Percentiles rank a stretch among this genome's conserved stretches.
Conservation (phyloP, 495 filamentous ascomycete species). For the Lasiosphaeria hispida region DNA sequence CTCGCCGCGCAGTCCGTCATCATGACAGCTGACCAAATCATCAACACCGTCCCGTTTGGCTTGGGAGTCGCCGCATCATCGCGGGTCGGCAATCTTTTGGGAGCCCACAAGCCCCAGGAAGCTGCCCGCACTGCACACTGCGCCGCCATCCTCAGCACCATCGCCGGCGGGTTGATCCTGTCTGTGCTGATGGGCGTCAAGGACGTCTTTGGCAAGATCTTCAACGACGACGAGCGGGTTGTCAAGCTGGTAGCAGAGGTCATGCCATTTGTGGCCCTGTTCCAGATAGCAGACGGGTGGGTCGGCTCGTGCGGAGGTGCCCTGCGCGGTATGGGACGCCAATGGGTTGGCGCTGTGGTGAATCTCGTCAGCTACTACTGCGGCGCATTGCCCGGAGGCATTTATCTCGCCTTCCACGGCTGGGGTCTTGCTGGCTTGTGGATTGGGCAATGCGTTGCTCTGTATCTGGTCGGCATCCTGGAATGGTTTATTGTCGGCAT, state of each 20-base stretch:
- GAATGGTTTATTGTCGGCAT: conserved; percentile 80
- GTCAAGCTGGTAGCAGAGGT: conserved; percentile 77
- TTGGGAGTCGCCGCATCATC: conserved; percentile 81
- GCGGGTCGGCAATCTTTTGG: conserved; percentile 80
- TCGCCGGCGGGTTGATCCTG: conserved; percentile 68
- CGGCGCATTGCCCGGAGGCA: conserved; percentile 77
- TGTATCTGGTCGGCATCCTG: conserved; percentile 75
- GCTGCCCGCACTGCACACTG: conserved; percentile 74
- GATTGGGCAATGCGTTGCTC: conserved; percentile 86
- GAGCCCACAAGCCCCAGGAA: conserved; percentile 63
- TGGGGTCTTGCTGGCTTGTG: conserved; percentile 85
- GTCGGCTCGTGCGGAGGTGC: conserved; percentile 84
- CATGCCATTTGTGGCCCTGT: conserved; percentile 82
- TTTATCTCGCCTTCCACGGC: conserved; percentile 84
- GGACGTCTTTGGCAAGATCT: conserved; percentile 75
- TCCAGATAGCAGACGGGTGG: conserved; percentile 89
- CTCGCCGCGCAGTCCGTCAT: conserved; percentile 88
- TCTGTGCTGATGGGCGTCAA: conserved; percentile 69
- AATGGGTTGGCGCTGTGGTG: conserved; percentile 85
- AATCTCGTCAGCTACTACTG: conserved; percentile 89
- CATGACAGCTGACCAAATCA: conserved; percentile 90
- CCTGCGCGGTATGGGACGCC: conserved; percentile 80
- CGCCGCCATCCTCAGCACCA: conserved; percentile 70
- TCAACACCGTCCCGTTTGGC: conserved; percentile 92
- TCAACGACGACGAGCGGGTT: conserved; percentile 75